Conservation (phyloP, 805 yeast genomes). For the Kazachstania taianensis region DNA sequence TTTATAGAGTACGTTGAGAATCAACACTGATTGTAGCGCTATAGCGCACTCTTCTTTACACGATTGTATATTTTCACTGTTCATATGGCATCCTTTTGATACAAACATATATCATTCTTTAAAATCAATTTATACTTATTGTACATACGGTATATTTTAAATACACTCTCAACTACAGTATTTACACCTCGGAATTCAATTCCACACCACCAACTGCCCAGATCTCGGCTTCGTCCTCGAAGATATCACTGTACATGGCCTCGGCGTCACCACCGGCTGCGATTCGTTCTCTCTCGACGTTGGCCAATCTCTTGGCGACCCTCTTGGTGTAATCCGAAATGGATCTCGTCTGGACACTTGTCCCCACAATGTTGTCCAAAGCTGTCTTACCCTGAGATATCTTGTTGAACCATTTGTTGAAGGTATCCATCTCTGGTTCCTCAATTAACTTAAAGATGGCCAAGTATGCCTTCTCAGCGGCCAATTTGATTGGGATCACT, state of each 20-base stretch:
- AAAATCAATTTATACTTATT: slow-evolving; percentile 1
- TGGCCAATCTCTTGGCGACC: slow-evolving; percentile 79
- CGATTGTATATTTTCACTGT: neutral
- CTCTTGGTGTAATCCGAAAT: slow-evolving; percentile 82
- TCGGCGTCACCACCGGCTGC: slow-evolving; percentile 87
- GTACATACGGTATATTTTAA: neutral
- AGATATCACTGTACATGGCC: slow-evolving; percentile 70
- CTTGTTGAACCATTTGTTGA: slow-evolving; percentile 54
- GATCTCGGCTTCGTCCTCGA: slow-evolving; percentile 77
- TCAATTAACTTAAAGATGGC: slow-evolving; percentile 64
- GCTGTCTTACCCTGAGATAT: slow-evolving; percentile 27
- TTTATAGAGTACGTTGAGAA: slow-evolving; percentile 14
- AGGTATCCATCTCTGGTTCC: slow-evolving; percentile 43
- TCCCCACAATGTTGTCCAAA: slow-evolving; percentile 34
- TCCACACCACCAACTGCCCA: slow-evolving; percentile 81
- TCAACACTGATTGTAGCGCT: too few relatives aligned
- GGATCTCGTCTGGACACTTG: slow-evolving; percentile 57
- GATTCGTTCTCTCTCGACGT: slow-evolving; percentile 77
- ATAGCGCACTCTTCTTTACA: too few relatives aligned
- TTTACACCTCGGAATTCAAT: slow-evolving; percentile 21
- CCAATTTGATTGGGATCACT: slow-evolving; percentile 84
- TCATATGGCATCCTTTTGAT: neutral
- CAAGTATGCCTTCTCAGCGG: slow-evolving; percentile 84
- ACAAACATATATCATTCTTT: neutral
- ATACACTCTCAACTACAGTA: slow-evolving; percentile 1